Conservation (phyloP, 2,329 filamentous ascomycete species). For the Alternaria conjuncta region DNA sequence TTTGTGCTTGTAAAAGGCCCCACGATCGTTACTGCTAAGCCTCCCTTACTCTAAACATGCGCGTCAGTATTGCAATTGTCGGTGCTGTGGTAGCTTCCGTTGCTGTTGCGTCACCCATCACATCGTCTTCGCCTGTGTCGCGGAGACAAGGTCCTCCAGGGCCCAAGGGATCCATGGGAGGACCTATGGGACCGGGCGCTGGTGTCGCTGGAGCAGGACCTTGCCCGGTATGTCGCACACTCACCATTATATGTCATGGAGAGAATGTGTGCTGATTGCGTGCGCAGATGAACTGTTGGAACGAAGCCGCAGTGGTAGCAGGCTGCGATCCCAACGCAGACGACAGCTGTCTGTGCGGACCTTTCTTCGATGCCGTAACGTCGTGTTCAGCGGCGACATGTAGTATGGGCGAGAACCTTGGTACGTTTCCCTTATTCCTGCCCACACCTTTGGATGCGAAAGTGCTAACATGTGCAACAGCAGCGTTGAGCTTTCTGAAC, state of each 20-base stretch:
- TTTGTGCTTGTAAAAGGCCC: conserved; percentile 3
- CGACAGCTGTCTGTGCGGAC: conserved; percentile 41
- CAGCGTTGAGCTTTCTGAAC: conserved; percentile 20
- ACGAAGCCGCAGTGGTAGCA: conserved; percentile 35
- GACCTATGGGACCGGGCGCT: conserved; percentile 9
- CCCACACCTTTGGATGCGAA: background rate
- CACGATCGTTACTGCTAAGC: conserved; percentile 10
- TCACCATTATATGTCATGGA: background rate
- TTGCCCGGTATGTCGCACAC: conserved; percentile 31
- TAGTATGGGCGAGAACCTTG: conserved; percentile 38
- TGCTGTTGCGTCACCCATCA: conserved; percentile 30
- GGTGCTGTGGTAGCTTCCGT: conserved; percentile 16
- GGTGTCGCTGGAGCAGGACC: conserved; percentile 25
- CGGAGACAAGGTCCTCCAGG: conserved; percentile 4
- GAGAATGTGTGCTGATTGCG: conserved; percentile 5
- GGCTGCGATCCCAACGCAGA: conserved; percentile 40
- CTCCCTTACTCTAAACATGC: conserved; percentile 19
- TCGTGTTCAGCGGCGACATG: conserved; percentile 37
- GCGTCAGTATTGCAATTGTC: conserved; percentile 18
- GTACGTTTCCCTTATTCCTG: conserved; percentile 24
- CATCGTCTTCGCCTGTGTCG: conserved; percentile 6
- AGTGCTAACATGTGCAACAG: conserved; percentile 11
- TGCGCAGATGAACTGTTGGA: conserved; percentile 41
- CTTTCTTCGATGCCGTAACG: conserved; percentile 43
- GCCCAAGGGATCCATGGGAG: conserved; percentile 1